Evolutionary conservation across 352 stramenopile species (phyloP), one percentile per base, ranked within the genome.

Genomic region (Phytophthora rubi): DNA sequence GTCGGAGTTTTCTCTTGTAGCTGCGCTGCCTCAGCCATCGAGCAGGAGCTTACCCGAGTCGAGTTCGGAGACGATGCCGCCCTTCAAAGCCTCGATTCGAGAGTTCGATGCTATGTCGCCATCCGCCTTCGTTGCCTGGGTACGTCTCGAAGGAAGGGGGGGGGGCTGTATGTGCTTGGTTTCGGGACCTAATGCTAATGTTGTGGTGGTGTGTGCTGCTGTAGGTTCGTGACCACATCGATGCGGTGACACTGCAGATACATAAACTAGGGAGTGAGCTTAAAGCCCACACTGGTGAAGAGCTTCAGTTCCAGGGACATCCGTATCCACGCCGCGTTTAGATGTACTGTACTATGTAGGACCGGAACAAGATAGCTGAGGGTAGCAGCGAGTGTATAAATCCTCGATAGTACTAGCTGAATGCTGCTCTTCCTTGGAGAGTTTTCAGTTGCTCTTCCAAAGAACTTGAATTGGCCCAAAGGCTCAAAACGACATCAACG

Each of bases 301-400:
- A 88, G 26, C 75, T 93, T 30, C 74, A 76, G n/a, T 93, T 90
- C 57, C 80, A 90, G 57, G 85, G 85, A 13, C 59, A 65, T 15
- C 45, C 71, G 42, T 93, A 93, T 62, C 80, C 76, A 37, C 69
- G 62, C 13, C 57, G 53, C 37, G 26, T 30, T 23, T 76, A 72
- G 49, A 39, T 39, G 33, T 39, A 12, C 33, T 39, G 33, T 39
- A 12, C 33, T 15, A 39, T 13, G 23, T 26, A 26, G 23, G 23
- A 26, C 23, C 23, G 23, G 23, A 26, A 26, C 23, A 26, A 26
- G 23, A 26, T 26, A 26, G 23, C 1, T 39, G 7, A 39, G 6
- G 32, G 32, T 9, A 12, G 33, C 33, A 39, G 33, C 33, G 33
- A 39, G 33, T 15, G 33, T 15, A 39, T 39, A 15, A 39, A 12